These are phyloP conservation scores for Saturnispora bothae DNA, from an alignment of 805 yeast species.

Conservation along the genomic window DNA sequence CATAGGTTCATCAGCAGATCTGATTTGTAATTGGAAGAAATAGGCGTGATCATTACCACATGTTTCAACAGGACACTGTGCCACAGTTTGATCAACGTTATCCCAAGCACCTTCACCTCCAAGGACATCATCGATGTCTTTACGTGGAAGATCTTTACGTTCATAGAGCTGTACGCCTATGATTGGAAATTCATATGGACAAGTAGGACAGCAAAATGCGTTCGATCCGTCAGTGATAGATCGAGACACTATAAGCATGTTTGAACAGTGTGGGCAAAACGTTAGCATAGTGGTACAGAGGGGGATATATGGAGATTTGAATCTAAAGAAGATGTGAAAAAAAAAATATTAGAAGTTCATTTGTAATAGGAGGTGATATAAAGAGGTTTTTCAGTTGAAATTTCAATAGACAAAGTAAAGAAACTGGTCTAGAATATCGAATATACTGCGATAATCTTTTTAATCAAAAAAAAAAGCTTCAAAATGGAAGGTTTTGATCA, in stretches of 20 bases:
- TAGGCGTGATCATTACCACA: constrained; percentile 91
- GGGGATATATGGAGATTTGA: background rate
- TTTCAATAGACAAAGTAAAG: too few relatives aligned
- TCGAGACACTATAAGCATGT: constrained; percentile 71
- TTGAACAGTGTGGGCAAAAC: constrained; percentile 90
- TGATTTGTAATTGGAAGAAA: constrained; percentile 90
- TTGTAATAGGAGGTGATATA: too few relatives aligned
- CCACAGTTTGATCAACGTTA: constrained; percentile 90
- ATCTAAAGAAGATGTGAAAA: background rate
- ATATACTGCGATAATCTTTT: too few relatives aligned
- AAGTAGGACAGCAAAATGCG: constrained; percentile 79
- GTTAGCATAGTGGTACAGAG: constrained; percentile 52
- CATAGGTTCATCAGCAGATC: constrained; percentile 99
- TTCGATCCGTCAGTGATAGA: constrained; percentile 43
- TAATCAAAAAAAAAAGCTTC: too few relatives aligned
- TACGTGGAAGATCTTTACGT: constrained; percentile 70
- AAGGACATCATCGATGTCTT: constrained; percentile 89
- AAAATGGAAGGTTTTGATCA: too few relatives aligned
- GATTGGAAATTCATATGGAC: constrained; percentile 92
- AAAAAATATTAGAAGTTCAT: background rate
- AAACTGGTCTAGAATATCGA: too few relatives aligned
- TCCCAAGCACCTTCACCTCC: constrained; percentile 99
- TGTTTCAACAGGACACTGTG: constrained; percentile 80
- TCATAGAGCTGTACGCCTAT: constrained; percentile 77
- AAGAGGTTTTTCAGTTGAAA: too few relatives aligned